phyloP scores from a whole-genome alignment of 257 asterid genomes.

The Solanum appendiculatum region DNA sequence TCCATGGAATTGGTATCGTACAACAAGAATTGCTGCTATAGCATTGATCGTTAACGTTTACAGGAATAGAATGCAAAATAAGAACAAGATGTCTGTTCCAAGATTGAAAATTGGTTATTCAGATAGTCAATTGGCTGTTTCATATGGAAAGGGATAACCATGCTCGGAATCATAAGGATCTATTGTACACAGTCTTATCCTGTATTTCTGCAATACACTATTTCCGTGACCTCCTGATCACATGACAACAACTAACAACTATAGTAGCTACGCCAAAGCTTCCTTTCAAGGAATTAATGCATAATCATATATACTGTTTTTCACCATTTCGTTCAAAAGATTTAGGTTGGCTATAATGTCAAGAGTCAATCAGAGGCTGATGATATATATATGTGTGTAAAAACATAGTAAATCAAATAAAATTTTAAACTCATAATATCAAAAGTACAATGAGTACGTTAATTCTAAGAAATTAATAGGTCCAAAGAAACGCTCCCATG shows the following conservation, averaged over 20 bases:
- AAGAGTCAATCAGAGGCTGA: too few species aligned
- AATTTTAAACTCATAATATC: too few species aligned
- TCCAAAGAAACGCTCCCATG: constrained; percentile 19
- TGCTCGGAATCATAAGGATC: not conserved
- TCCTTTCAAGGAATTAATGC: not conserved
- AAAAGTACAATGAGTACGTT: not conserved
- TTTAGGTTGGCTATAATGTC: too few species aligned
- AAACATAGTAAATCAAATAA: too few species aligned
- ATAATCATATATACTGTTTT: not conserved
- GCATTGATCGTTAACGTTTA: constrained; percentile 17
- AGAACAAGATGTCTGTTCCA: not conserved
- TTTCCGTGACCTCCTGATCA: not conserved
- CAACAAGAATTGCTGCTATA: constrained; percentile 18
- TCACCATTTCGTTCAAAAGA: too few species aligned
- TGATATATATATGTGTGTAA: too few species aligned
- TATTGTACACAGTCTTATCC: not conserved
- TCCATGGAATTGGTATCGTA: constrained; percentile 12
- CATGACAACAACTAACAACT: not conserved
- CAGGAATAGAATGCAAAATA: constrained; percentile 4
- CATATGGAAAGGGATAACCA: constrained; percentile 36
- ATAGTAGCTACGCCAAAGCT: not conserved
- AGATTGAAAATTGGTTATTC: not conserved
- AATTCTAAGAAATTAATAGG: not conserved
- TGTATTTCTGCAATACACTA: not conserved
- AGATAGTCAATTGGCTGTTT: constrained; percentile 20